These are phyloP conservation scores for Exophiala dermatitidis DNA, from an alignment of 2,329 filamentous ascomycete genomes.

Conservation along the genomic window DNA sequence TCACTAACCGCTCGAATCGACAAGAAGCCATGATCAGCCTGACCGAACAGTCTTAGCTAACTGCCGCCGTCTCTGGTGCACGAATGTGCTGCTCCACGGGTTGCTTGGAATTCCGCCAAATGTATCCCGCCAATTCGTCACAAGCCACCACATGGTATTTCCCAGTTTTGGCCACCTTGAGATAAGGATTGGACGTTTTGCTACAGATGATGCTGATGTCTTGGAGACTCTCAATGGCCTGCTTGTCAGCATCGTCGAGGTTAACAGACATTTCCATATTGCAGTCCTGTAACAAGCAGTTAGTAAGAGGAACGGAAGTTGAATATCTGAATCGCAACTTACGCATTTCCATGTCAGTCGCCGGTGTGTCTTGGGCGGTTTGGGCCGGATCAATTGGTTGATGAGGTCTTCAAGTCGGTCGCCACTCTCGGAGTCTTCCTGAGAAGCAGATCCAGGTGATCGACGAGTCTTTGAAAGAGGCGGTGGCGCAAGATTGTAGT, in stretches of 20 bases:
- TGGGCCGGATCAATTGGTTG: slow-evolving; percentile 26
- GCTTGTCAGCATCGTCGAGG: slow-evolving; percentile 25
- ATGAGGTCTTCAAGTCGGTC: slow-evolving; percentile 27
- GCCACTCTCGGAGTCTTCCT: slow-evolving; percentile 14
- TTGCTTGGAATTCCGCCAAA: slow-evolving; percentile 22
- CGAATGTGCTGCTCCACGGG: slow-evolving; percentile 19
- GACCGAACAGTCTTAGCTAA: not conserved
- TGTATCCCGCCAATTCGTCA: slow-evolving; percentile 24
- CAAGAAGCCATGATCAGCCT: not conserved
- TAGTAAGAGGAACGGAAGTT: not conserved
- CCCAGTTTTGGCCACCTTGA: slow-evolving; percentile 24
- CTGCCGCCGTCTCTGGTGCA: slow-evolving; percentile 6
- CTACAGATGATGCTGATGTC: slow-evolving; percentile 27
- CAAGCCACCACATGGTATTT: slow-evolving; percentile 27
- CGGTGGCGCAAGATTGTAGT: slow-evolving; percentile 25
- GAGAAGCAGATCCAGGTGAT: slow-evolving; percentile 8
- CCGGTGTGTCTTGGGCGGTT: slow-evolving; percentile 25
- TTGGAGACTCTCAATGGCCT: slow-evolving; percentile 23
- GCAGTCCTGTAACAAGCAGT: slow-evolving; percentile 21
- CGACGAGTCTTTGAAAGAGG: slow-evolving; percentile 13
- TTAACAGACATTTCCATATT: slow-evolving; percentile 26
- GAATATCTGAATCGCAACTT: slow-evolving; percentile 8
- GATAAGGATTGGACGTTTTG: slow-evolving; percentile 25
- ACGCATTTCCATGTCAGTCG: slow-evolving; percentile 27
- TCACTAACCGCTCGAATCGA: not conserved